These are phyloP conservation scores for Phytophthora agathidicida DNA, from an alignment of 352 stramenopile genomes.

Conservation along the genomic window DNA sequence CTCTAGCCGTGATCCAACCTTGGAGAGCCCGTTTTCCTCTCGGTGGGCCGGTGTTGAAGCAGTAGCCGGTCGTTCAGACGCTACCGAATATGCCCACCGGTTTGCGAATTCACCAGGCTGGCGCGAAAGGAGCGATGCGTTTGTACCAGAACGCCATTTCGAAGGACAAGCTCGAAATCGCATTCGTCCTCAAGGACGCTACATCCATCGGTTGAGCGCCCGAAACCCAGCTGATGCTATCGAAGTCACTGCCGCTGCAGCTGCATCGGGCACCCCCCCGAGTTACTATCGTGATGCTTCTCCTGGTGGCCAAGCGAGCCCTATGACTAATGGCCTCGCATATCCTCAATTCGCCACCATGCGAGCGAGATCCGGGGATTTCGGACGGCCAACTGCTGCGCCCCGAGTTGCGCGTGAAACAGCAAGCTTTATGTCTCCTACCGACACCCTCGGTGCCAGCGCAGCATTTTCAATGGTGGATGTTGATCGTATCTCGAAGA, in stretches of 20 bases:
- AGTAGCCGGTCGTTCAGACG: neutral
- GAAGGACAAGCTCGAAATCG: constrained; percentile 26
- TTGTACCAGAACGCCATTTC: constrained; percentile 19
- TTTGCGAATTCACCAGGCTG: constrained; percentile 47
- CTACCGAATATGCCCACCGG: constrained; percentile 36
- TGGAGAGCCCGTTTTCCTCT: constrained; percentile 29
- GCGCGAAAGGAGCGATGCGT: constrained; percentile 35
- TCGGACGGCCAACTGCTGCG: constrained; percentile 1
- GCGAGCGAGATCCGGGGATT: constrained; percentile 23
- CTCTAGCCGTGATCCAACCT: constrained; percentile 15
- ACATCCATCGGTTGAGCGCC: constrained; percentile 26
- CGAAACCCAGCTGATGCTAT: constrained; percentile 2
- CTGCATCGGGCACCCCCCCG: constrained; percentile 2
- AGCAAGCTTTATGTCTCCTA: constrained; percentile 31
- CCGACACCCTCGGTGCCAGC: constrained; percentile 20
- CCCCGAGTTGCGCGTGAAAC: constrained; percentile 31
- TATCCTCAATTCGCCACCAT: constrained; percentile 33
- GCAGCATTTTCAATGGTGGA: constrained; percentile 72
- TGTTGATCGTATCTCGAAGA: constrained; percentile 55
- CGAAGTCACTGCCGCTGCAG: neutral
- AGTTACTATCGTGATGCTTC: constrained; percentile 29
- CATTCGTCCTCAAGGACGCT: constrained; percentile 28
- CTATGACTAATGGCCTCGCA: constrained; percentile 16
- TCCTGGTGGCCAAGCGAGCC: constrained; percentile 17
- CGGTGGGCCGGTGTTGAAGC: constrained; percentile 30